Evolutionary conservation across 106 monocot species (phyloP).

Genomic region (Platanthera zijinensis): DNA sequence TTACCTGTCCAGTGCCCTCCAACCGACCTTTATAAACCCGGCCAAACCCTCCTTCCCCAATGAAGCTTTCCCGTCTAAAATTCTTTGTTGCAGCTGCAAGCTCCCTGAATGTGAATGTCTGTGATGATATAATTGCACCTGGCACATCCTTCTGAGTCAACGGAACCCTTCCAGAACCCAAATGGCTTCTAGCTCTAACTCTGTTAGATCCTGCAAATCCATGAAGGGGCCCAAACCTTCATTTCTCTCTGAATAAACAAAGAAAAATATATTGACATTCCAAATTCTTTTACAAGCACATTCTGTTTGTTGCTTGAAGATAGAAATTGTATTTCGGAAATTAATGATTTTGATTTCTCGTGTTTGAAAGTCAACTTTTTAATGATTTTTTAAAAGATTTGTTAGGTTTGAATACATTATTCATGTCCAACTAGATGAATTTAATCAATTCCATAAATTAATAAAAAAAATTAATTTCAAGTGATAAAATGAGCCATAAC

Average conservation of each 20-base stretch:
- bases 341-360: no score
- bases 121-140: constrained; percentile 30
- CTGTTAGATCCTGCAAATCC: constrained; percentile 22
- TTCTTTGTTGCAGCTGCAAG: constrained; percentile 35
- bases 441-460: no score
- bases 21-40: constrained; percentile 42
- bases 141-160: constrained; percentile 20
- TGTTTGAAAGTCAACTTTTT: no score
- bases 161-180: constrained; percentile 6
- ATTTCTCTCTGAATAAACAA: background rate
- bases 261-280: background rate
- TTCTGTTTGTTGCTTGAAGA: no score
- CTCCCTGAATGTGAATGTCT: constrained; percentile 37
- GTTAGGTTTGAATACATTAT: no score
- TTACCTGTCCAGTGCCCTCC: constrained; percentile 40
- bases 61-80: constrained; percentile 32
- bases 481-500: no score
- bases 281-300: background rate
- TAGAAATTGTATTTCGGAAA: no score
- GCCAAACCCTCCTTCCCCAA: constrained; percentile 55
- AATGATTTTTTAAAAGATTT: no score
- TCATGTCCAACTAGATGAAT: no score
- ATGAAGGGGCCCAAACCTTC: background rate
- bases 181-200: constrained; percentile 9
- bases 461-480: no score